Evolutionary conservation across 1,284 basidiomycete genomes (phyloP).

Genomic region (Ustilago crameri): DNA sequence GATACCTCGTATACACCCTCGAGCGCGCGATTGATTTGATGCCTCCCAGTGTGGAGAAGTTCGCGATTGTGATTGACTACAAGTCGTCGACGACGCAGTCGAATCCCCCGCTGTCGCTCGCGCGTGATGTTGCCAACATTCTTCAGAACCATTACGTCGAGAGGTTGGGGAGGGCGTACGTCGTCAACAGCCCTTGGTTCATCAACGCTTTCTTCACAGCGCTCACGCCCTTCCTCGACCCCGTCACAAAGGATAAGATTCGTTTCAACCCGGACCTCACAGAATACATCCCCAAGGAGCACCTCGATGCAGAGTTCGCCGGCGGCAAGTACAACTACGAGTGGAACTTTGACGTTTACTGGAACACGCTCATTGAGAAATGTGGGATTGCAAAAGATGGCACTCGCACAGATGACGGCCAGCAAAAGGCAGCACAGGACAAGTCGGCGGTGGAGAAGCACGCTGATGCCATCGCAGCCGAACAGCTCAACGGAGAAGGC

Average conservation of each 20-base stretch:
- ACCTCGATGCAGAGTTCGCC: constrained; percentile 81
- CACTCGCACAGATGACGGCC: constrained; percentile 11
- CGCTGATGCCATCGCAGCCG: constrained; percentile 34
- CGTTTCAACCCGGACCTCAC: constrained; percentile 77
- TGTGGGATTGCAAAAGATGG: constrained; percentile 54
- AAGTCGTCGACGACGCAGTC: constrained; percentile 45
- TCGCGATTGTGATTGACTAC: constrained; percentile 63
- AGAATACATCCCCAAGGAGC: constrained; percentile 79
- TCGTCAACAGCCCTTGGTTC: constrained; percentile 79
- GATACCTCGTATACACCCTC: constrained; percentile 63
- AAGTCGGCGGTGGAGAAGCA: constrained; percentile 25
- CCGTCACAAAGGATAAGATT: constrained; percentile 88
- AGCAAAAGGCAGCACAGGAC: not conserved
- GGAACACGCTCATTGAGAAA: constrained; percentile 46
- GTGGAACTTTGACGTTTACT: constrained; percentile 81
- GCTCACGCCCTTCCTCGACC: constrained; percentile 87
- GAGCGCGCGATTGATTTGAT: constrained; percentile 64
- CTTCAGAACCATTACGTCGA: constrained; percentile 92
- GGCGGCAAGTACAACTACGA: constrained; percentile 82
- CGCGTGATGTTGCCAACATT: constrained; percentile 71
- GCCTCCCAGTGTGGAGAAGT: constrained; percentile 55
- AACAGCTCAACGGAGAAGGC: constrained; percentile 20
- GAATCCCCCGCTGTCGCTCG: constrained; percentile 55
- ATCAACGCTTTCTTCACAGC: constrained; percentile 75
- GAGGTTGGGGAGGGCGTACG: constrained; percentile 84